A percentile compares a stretch with the other conserved stretches of the same genome.
Conservation (phyloP, 352 stramenopile species). For the Globisporangium mamillatum region DNA sequence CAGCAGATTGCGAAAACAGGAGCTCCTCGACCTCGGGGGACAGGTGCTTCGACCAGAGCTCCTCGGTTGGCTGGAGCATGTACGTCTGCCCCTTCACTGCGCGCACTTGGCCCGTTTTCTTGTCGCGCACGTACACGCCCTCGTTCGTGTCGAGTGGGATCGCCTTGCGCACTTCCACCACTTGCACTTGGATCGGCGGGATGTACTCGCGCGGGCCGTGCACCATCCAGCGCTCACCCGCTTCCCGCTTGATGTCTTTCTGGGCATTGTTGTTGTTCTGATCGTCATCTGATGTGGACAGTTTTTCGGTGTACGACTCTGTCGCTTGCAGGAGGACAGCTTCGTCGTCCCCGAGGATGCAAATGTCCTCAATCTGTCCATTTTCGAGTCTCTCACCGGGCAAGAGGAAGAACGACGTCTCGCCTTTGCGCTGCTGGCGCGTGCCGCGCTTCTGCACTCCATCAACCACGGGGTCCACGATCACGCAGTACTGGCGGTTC, state of each 20-base stretch:
- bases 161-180: constrained; percentile 71
- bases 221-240: constrained; percentile 80
- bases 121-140: constrained; percentile 76
- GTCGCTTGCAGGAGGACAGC: constrained; percentile 74
- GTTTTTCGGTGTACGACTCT: constrained; percentile 57
- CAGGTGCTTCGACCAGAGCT: constrained; percentile 70
- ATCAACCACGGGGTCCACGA: constrained; percentile 65
- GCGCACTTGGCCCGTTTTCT: constrained; percentile 70
- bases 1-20: constrained; percentile 46
- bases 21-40: constrained; percentile 64
- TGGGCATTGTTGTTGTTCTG: constrained; percentile 23
- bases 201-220: constrained; percentile 80
- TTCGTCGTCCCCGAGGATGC: constrained; percentile 72
- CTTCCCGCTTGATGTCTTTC: constrained; percentile 45
- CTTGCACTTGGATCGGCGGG: constrained; percentile 67
- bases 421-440: constrained; percentile 66
- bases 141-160: constrained; percentile 80
- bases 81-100: constrained; percentile 76
- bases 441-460: constrained; percentile 70
- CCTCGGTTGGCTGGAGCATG: constrained; percentile 79
- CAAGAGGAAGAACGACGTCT: constrained; percentile 71
- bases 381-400: constrained; percentile 64
- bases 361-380: constrained; percentile 56
- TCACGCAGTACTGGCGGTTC: constrained; percentile 81
- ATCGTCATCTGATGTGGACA: constrained; percentile 4